phyloP scores from a whole-genome alignment of 352 stramenopile species.

The Pythium dissotocum region DNA sequence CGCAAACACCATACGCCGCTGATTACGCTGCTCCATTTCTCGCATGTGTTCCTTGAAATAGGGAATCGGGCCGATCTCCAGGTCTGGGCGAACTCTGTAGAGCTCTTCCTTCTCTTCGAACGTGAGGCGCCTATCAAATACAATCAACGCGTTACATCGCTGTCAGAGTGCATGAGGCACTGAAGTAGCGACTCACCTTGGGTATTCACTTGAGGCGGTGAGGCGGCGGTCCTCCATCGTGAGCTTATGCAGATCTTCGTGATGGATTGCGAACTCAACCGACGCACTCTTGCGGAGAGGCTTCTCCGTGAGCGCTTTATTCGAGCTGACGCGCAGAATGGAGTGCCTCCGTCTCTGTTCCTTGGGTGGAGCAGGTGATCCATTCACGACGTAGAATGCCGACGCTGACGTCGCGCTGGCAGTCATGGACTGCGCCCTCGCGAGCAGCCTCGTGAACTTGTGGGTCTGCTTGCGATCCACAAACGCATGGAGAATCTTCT shows the following conservation, averaged over 20 bases:
- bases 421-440: slow-evolving; percentile 18
- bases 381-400: slow-evolving; percentile 1
- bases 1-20: slow-evolving; percentile 66
- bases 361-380: background rate
- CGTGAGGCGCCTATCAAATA: slow-evolving; percentile 54
- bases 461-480: background rate
- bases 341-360: slow-evolving; percentile 36
- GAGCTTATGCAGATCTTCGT: slow-evolving; percentile 39
- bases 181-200: slow-evolving; percentile 36
- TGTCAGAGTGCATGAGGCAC: background rate
- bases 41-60: slow-evolving; percentile 65
- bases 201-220: slow-evolving; percentile 40
- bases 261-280: slow-evolving; percentile 68
- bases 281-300: slow-evolving; percentile 62
- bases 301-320: slow-evolving; percentile 28
- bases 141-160: background rate
- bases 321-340: slow-evolving; percentile 65
- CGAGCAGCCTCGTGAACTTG: slow-evolving; percentile 14
- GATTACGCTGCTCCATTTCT: slow-evolving; percentile 56
- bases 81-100: slow-evolving; percentile 78
- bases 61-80: slow-evolving; percentile 65
- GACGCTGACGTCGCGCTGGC: slow-evolving; percentile 5
- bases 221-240: slow-evolving; percentile 28
- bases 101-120: slow-evolving; percentile 81
- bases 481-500: slow-evolving; percentile 2